Conservation (phyloP, 2,329 filamentous ascomycete species). For the Gremmenia infestans region DNA sequence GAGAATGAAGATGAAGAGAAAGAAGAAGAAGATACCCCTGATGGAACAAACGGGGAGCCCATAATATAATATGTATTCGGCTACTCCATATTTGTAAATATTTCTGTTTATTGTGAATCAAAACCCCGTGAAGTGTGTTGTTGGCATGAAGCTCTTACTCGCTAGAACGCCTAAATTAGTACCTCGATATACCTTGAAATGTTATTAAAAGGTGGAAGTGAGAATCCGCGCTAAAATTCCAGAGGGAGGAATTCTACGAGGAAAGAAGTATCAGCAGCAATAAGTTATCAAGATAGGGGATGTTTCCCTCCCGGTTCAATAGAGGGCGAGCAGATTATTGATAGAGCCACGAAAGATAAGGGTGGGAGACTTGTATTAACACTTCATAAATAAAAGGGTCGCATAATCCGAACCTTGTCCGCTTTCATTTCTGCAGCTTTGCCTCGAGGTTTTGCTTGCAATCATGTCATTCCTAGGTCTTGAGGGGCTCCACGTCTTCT, state of each 20-base stretch:
- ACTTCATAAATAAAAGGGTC: neutral
- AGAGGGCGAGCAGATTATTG: too few relatives aligned
- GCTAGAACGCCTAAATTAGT: too few relatives aligned
- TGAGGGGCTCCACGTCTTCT: conserved; percentile 41
- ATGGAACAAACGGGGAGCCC: conserved; percentile 9
- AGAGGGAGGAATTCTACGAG: too few relatives aligned
- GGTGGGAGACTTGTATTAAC: neutral
- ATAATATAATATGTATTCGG: neutral
- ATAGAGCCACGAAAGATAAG: neutral
- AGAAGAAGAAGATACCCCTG: conserved; percentile 33
- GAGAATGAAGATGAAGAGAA: conserved; percentile 51
- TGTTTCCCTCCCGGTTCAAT: too few relatives aligned
- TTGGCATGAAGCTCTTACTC: neutral
- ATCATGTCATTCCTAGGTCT: conserved; percentile 20
- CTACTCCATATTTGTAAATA: neutral
- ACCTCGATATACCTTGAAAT: too few relatives aligned
- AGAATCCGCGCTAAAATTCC: too few relatives aligned
- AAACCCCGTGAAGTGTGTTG: neutral
- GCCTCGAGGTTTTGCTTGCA: neutral
- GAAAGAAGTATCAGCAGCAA: too few relatives aligned
- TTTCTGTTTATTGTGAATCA: neutral
- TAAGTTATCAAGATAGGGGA: too few relatives aligned
- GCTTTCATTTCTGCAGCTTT: neutral
- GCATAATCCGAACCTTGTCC: neutral
- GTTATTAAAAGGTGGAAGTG: too few relatives aligned